phyloP scores from a whole-genome alignment of 768 basidiomycete species.

The Panaeolus cyanescens region DNA sequence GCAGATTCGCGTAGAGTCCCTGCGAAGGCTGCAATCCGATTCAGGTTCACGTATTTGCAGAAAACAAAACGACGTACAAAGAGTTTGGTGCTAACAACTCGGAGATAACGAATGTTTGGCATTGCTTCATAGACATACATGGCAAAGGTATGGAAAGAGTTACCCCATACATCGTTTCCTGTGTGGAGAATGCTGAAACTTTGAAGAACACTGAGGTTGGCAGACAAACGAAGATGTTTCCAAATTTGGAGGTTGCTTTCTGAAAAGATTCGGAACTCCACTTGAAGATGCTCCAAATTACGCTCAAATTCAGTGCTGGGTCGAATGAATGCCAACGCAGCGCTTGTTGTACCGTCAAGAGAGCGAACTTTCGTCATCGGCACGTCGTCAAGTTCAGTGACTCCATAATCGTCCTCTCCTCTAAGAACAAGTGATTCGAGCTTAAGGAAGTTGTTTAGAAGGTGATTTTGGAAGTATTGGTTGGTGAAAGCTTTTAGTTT shows the following conservation, averaged over 20 bases:
- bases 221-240: neutral
- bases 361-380: neutral
- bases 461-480: neutral
- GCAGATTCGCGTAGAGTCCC: neutral
- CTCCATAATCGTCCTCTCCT: neutral
- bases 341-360: neutral
- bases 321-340: neutral
- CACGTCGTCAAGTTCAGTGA: neutral
- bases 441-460: neutral
- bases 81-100: neutral
- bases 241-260: neutral
- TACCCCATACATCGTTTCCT: neutral
- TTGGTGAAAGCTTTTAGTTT: neutral
- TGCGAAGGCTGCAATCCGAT: too few relatives aligned
- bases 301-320: neutral
- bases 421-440: neutral
- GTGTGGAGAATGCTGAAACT: neutral
- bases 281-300: neutral
- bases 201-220: neutral
- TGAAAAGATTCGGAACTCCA: neutral
- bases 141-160: neutral
- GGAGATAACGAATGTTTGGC: neutral
- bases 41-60: neutral
- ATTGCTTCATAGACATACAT: neutral
- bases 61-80: neutral